These are phyloP conservation scores for Chlamydomonas applanata DNA, from an alignment of 139 green algal species.

Conservation along the genomic window DNA sequence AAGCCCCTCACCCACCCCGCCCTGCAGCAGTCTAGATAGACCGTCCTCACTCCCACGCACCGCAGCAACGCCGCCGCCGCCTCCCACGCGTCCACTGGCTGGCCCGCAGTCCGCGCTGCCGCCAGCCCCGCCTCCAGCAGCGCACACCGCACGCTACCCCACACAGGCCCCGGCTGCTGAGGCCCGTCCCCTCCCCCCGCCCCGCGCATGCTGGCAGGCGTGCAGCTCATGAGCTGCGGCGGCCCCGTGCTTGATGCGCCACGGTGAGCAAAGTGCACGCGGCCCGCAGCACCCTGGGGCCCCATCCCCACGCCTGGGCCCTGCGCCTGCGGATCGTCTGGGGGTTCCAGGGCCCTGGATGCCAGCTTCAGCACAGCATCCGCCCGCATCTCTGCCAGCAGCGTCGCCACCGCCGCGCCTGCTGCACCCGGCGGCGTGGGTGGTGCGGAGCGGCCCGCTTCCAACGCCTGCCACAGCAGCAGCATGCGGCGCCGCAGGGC, in stretches of 20 bases:
- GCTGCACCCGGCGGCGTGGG: neutral
- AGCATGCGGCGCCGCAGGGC: conserved; percentile 25
- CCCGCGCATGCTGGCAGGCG: neutral
- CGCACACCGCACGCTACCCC: conserved; percentile 14
- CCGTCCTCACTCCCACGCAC: neutral
- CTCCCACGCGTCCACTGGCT: conserved; percentile 68
- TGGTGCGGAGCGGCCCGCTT: neutral
- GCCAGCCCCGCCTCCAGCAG: conserved; percentile 27
- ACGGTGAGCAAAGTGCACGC: neutral
- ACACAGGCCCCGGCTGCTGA: neutral
- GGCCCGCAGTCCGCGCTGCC: conserved; percentile 24
- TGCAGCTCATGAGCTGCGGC: conserved; percentile 9
- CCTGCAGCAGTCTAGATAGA: too few relatives aligned
- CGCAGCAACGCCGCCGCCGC: conserved; percentile 63
- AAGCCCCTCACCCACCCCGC: too few relatives aligned
- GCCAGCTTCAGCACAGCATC: conserved; percentile 14
- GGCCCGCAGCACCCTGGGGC: neutral
- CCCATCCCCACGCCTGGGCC: neutral
- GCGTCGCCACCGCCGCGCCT: neutral
- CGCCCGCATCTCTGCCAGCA: too few relatives aligned
- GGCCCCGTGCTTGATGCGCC: neutral
- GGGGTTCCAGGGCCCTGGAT: conserved; percentile 50
- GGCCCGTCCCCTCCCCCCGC: neutral
- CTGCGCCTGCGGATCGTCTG: conserved; percentile 42
- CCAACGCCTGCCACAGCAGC: conserved; percentile 67